Base-by-base conservation (phyloP, 768 basidiomycete species). In the Phlebiopsis flavidoalba region DNA sequence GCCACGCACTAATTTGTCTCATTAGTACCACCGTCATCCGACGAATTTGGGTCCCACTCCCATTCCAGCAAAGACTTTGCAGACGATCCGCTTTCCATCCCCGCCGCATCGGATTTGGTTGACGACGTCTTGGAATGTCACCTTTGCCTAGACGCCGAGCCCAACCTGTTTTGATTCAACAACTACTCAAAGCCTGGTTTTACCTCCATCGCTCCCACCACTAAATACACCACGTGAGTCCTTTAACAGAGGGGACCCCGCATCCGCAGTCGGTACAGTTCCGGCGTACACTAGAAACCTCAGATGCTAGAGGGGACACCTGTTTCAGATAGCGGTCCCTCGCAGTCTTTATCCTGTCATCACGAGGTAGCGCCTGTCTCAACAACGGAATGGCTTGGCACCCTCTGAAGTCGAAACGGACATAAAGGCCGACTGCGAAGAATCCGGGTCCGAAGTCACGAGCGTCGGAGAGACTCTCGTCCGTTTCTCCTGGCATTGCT, bases 71-170 rank as follows among this genome's bases (percentile, higher is more conserved):
- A 71, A 69, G 53, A 70, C 70, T 40, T 72, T n/a, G n/a, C 73
- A 17, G 71, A 77, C 3, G 75, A 77, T 14, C 70, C 74, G 24
- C 69, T 71, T 26, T 75, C 80, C 24, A 73, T n/a, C n/a, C n/a
- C 83, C 14, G 81, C 85, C 60, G 76, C 83, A 11, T 83, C 88
- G 48, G 80, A 82, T 62, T 79, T 93, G 21, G n/a, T n/a, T n/a
- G 83, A 89, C 65, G 91, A 93, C 65, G 89, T 93, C 17, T 77
- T 93, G 37, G 88, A 93, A n/a, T 59, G 79, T 85, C 0, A 86
- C 90, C 0, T 83, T 88, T 72, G n/a, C n/a, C 75, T 91, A 19
- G 85, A 85, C 65, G 78, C 80, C 0, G 86, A 86, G 53, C 64
- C 60, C 21, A 43, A 12, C 40, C 26, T 55, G 15, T 58, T n/a